phyloP scores from a whole-genome alignment of 1,139 yeast genomes.

The Hansenula sp. region DNA sequence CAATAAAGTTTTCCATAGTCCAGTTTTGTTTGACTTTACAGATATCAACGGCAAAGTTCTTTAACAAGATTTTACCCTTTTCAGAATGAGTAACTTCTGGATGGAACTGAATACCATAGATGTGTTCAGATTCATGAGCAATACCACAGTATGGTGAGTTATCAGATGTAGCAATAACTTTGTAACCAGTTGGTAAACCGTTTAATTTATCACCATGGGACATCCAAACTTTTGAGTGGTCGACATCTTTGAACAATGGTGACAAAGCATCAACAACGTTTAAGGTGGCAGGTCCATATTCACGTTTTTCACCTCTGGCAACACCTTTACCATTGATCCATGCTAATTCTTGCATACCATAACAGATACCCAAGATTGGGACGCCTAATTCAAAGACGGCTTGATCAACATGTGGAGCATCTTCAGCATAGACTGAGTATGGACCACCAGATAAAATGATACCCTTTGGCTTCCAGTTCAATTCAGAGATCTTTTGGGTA shows the following conservation, averaged over 20 bases:
- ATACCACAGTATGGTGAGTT: conserved; percentile 97
- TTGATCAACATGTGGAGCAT: conserved; percentile 96
- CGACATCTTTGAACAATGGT: conserved; percentile 81
- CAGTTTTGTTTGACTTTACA: conserved; percentile 88
- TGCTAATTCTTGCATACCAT: conserved; percentile 98
- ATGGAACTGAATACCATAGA: conserved; percentile 97
- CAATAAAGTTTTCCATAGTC: conserved; percentile 98
- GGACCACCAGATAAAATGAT: conserved; percentile 97
- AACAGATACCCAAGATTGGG: conserved; percentile 96
- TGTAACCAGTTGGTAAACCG: conserved; percentile 86
- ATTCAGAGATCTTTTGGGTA: conserved; percentile 90
- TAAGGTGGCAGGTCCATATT: conserved; percentile 94
- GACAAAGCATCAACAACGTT: conserved; percentile 65
- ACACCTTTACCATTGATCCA: conserved; percentile 98
- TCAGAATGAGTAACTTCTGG: conserved; percentile 98
- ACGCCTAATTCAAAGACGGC: conserved; percentile 87
- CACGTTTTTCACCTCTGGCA: conserved; percentile 95
- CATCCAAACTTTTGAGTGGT: conserved; percentile 96
- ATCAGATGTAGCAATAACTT: conserved; percentile 84
- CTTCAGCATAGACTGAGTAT: conserved; percentile 92
- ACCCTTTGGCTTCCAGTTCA: conserved; percentile 95
- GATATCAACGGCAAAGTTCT: conserved; percentile 88
- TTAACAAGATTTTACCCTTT: conserved; percentile 82
- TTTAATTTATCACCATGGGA: conserved; percentile 97
- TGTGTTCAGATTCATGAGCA: conserved; percentile 65